These are phyloP conservation scores for Zangia roseola DNA, from an alignment of 768 basidiomycete species.

Conservation along the genomic window DNA sequence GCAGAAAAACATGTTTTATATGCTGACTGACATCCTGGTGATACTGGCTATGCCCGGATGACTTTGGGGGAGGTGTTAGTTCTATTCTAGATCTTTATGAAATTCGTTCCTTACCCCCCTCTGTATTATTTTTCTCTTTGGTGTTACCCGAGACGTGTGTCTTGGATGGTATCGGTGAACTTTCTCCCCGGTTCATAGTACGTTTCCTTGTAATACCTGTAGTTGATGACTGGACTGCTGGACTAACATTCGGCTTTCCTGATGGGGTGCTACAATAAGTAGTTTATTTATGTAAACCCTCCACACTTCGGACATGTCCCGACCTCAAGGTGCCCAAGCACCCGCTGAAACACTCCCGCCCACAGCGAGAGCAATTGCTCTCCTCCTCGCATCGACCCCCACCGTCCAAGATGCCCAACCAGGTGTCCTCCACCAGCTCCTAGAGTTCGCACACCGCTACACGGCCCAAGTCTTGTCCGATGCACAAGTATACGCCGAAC, in stretches of 20 bases:
- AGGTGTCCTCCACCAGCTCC: constrained; percentile 80
- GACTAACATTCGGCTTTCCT: neutral
- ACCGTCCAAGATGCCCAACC: constrained; percentile 86
- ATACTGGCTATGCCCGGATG: constrained; percentile 4
- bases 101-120: constrained; percentile 15
- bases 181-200: neutral
- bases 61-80: constrained; percentile 12
- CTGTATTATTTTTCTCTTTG: constrained; percentile 6
- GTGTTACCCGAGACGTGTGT: constrained; percentile 2
- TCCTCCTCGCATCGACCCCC: constrained; percentile 80
- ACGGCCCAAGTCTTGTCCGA: constrained; percentile 81
- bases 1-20: constrained; percentile 84
- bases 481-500: constrained; percentile 84
- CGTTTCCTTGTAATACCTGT: constrained; percentile 12
- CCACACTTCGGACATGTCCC: constrained; percentile 35
- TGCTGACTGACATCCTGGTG: constrained; percentile 51
- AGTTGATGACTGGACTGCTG: neutral
- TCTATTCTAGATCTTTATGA: constrained; percentile 31
- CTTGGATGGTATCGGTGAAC: no score
- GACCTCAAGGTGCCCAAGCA: constrained; percentile 31
- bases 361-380: constrained; percentile 81
- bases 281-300: no score
- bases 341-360: constrained; percentile 70
- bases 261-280: neutral
- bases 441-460: constrained; percentile 85